Base-by-base conservation (phyloP, 805 yeast species). In the Lipomyces mesembrius region DNA sequence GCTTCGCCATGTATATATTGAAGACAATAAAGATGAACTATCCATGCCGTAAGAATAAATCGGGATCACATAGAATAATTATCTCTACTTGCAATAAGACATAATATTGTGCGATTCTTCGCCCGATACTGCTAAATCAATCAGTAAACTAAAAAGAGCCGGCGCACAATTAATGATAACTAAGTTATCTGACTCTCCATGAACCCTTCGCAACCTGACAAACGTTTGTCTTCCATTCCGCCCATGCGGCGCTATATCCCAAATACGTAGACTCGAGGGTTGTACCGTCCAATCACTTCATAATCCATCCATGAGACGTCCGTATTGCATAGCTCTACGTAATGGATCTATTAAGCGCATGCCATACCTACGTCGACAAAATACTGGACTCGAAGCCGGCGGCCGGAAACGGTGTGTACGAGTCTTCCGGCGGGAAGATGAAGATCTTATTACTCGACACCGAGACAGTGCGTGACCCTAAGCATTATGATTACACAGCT, bases 391-490 rank as follows among this genome's bases (percentile, higher is more conserved):
- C 63, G 22, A 54, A 53, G 59, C 34, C 65, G 37, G 35, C 71
- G 49, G 49, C 64, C 14, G 71, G 72, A 29, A 69, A 60, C 17
- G 66, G 73, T 53, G 79, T 78, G n/a, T 74, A 76, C 60, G 68
- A 69, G 25, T 61, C 67, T 14, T 43, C 71, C 5, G 64, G 65
- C 35, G 72, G 74, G 34, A 77, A 75, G 68, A 87, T 93, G 66
- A 86, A 86, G 71, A 96, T 93, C 35, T 81, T 95, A 49, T 81
- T 95, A 52, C 83, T 95, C 64, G 99, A 95, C 75, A 81, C 84
- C 60, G 82, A 83, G 70, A 94, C 99, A 1, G 78, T 76, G 65
- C 6, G 77, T 62, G n/a, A 14, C 34, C 17, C 22, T 43, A 17
- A 17, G 49, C 49, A 14, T 17, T 14, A 17, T 35, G 14, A 35